phyloP scores from a whole-genome alignment of 2,329 filamentous ascomycete genomes.

The Dothistroma septosporum region DNA sequence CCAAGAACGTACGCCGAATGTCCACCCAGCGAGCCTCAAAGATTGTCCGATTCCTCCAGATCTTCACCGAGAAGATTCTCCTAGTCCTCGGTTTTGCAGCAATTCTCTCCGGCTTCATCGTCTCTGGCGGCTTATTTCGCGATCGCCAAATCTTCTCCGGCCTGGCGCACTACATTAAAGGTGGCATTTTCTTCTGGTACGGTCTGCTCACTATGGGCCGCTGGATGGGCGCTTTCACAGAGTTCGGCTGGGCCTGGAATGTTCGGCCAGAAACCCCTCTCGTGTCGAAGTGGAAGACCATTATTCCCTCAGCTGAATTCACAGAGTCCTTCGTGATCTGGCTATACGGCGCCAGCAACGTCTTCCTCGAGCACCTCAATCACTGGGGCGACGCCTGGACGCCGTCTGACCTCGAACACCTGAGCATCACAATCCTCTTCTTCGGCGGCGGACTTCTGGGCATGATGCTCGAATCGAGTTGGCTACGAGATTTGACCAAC shows the following conservation, averaged over 20 bases:
- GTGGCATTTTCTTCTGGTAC: conserved; percentile 91
- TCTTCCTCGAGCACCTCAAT: conserved; percentile 86
- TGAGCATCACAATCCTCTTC: conserved; percentile 90
- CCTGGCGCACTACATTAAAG: conserved; percentile 90
- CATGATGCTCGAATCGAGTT: conserved; percentile 37
- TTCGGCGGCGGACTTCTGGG: conserved; percentile 76
- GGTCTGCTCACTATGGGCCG: conserved; percentile 81
- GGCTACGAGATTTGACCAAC: conserved; percentile 64
- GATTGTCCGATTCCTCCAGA: conserved; percentile 58
- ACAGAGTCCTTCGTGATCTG: conserved; percentile 87
- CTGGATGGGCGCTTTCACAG: conserved; percentile 85
- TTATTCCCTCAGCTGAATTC: conserved; percentile 75
- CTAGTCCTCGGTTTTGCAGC: conserved; percentile 73
- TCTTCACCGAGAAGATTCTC: conserved; percentile 69
- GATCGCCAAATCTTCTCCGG: conserved; percentile 67
- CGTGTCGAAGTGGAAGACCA: conserved; percentile 59
- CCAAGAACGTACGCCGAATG: conserved; percentile 22
- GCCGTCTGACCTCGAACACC: conserved; percentile 79
- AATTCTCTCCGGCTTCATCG: conserved; percentile 66
- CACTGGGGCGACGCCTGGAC: conserved; percentile 68
- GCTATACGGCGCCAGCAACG: conserved; percentile 81
- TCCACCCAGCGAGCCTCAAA: conserved; percentile 52
- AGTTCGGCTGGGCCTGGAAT: conserved; percentile 96
- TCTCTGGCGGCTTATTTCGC: conserved; percentile 73
- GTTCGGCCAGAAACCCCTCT: conserved; percentile 60